These are phyloP conservation scores for Onygenales sp. DNA, from an alignment of 2,329 filamentous ascomycete species.

Conservation along the genomic window DNA sequence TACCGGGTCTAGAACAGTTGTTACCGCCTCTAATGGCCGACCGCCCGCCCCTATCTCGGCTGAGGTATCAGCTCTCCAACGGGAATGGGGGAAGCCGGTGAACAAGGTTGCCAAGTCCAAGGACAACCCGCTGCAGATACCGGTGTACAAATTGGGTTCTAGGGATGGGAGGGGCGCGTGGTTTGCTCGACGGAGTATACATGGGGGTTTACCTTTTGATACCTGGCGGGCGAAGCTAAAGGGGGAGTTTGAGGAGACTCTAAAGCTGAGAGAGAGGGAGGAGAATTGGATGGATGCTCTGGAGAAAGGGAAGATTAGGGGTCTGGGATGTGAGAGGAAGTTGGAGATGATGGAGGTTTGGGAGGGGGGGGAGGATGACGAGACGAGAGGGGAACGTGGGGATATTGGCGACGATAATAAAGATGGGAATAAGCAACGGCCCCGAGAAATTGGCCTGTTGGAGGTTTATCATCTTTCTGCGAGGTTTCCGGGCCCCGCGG, in stretches of 20 bases:
- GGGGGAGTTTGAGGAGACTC: conserved; percentile 68
- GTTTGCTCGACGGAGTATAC: conserved; percentile 80
- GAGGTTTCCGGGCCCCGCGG: conserved; percentile 80
- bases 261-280: conserved; percentile 60
- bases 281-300: conserved; percentile 38
- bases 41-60: conserved; percentile 44
- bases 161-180: conserved; percentile 78
- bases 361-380: conserved; percentile 23
- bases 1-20: conserved; percentile 48
- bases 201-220: conserved; percentile 66
- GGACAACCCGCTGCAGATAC: conserved; percentile 67
- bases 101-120: conserved; percentile 53
- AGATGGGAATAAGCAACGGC: conserved; percentile 5
- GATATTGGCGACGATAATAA: neutral
- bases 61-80: conserved; percentile 54
- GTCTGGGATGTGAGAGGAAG: conserved; percentile 70
- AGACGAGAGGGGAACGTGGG: neutral
- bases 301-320: conserved; percentile 48
- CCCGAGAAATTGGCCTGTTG: conserved; percentile 14
- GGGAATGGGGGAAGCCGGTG: conserved; percentile 76
- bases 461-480: conserved; percentile 76
- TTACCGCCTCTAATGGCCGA: conserved; percentile 38
- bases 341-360: conserved; percentile 55
- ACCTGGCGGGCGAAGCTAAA: conserved; percentile 70
- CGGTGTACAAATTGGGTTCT: conserved; percentile 67